Evolutionary conservation across 495 filamentous ascomycete species (phyloP).

Genomic region (Penicillium mononematosum): DNA sequence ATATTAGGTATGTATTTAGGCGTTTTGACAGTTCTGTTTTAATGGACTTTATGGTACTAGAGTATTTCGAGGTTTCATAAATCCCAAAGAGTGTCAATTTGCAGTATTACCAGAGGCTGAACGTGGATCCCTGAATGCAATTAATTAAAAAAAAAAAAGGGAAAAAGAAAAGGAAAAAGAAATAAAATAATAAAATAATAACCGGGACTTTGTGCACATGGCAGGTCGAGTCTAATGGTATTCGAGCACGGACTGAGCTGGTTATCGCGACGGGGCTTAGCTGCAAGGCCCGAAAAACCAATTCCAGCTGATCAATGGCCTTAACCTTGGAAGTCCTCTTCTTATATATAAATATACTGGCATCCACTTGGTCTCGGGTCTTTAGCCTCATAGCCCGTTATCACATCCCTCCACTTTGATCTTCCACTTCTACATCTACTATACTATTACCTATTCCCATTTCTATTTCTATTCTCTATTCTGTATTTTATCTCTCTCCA

Average conservation of each 20-base stretch:
- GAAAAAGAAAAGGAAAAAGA: slow-evolving; percentile 2
- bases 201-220: slow-evolving; percentile 15
- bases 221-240: slow-evolving; percentile 17
- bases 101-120: slow-evolving; percentile 9
- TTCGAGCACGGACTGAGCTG: slow-evolving; percentile 31
- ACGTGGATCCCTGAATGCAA: slow-evolving; percentile 2
- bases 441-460: no score
- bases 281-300: slow-evolving; percentile 24
- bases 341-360: slow-evolving; percentile 28
- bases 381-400: slow-evolving; percentile 9
- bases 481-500: slow-evolving; percentile 3
- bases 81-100: not conserved
- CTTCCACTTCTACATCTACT: not conserved
- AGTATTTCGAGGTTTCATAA: not conserved
- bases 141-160: slow-evolving; percentile 11
- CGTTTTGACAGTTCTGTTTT: not conserved
- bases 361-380: slow-evolving; percentile 18
- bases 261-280: slow-evolving; percentile 41
- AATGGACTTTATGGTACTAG: not conserved
- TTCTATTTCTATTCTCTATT: slow-evolving; percentile 6
- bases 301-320: slow-evolving; percentile 29
- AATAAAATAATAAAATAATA: not conserved
- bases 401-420: not conserved
- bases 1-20: no score
- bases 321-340: slow-evolving; percentile 2